Base-by-base conservation (phyloP, 1,284 basidiomycete species). In the Ustilago xerochloae region DNA sequence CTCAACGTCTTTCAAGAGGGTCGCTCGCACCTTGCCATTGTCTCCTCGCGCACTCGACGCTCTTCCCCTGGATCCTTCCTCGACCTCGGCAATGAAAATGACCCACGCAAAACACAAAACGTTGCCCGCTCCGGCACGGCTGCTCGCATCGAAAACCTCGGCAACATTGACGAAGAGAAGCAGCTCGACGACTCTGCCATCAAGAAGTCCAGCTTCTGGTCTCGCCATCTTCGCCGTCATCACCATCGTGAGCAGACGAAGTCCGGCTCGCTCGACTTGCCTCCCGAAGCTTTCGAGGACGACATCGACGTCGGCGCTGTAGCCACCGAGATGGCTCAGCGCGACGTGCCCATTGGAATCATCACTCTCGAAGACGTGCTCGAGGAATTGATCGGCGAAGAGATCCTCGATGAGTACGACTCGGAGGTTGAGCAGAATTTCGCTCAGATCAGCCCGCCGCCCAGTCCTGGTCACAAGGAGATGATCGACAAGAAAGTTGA, bases 281-380 rank as follows among this genome's bases (percentile, higher is more conserved):
- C 68, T 10, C 57, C 64, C 30, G 68, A 75, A 39, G 62, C 92
- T 92, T 85, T 93, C 91, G 20, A 90, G 92, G 57, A 89, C 4
- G 89, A 91, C 77, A 56, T 68, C 36, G 70, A 77, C 18, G 70
- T 62, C 18, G 46, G 47, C 39, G 75, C 62, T 33, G 61, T 77
- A 3, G 73, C 68, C 24, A 72, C 64, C 50, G 61, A 75, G 50
- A 64, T 70, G 66, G 66, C 66, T 24, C 70, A 70, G 53, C 68
- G 70, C 8, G 63, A 75, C 32, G 70, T 67, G 88, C 93, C 93
- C 1, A 87, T 96, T 24, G 94, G 94, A 63, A 93, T 96, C 82
- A 95, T 96, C 74, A 96, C 94, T 1, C 88, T 96, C 3, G 94
- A 96, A 84, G 93, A 96, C 75, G 92, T 96, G 16, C 87, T 96